Evolutionary conservation across 1,139 yeast species (phyloP), one percentile per base, ranked within the genome.

Genomic region (Kodamaea ohmeri): DNA sequence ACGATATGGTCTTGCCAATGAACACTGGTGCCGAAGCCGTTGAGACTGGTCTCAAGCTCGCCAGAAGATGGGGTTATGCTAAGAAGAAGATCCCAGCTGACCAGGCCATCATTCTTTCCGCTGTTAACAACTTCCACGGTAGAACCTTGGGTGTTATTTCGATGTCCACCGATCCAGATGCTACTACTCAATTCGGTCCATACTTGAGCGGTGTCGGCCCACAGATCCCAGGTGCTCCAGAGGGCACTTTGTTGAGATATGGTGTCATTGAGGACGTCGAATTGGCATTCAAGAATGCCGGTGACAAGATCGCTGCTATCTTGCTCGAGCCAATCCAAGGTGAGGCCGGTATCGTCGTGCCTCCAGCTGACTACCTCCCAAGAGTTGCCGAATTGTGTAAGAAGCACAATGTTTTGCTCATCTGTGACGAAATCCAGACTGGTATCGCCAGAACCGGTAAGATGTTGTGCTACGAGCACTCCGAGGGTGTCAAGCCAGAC

Each of bases 1-100:
- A 87, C 63, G 98, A 90, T 56, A 83, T 81, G 85, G 92, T 90
- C 6, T 72, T 90, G 61, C 98, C 98, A 50, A 90, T 90, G 97
- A 90, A 90, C 71, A 90, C 97, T 7, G 98, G 98, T 58, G 97
- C 97, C 20, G 97, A 90, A 66, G 98, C 98, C 9, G 98, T 90
- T 35, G 98, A 90, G 67, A 88, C 97, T 32, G 96, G 86, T 26
- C 73, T 92, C 61, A 90, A 90, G 65, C 71, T 90, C 50, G 97
- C 97, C 38, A 81, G 98, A 75, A 81, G 92, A 70, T 90, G 97
- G 97, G 97, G 97, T 41, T 90, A 90, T 70, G 76, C 75, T 56
- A 82, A 81, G 63, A 90, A 90, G 71, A 86, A 86, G 3, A 90
- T 90, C 51, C 82, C 90, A 17, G 74, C 77, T 35, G 78, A 78